Base-by-base conservation (phyloP, 2,329 filamentous ascomycete species). In the Penicillium sp. region DNA sequence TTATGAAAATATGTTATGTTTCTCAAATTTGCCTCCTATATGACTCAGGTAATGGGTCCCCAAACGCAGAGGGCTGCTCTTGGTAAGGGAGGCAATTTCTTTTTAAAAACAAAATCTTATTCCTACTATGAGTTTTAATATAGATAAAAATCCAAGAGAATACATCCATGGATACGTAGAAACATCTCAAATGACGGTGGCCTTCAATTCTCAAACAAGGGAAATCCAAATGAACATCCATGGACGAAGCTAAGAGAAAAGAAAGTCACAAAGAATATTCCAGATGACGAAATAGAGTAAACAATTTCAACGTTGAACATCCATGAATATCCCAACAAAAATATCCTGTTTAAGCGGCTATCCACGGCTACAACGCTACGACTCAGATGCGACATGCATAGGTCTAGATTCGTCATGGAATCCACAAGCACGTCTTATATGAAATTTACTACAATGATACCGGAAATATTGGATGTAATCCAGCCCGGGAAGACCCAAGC, bases 401-500 rank as follows among this genome's bases (percentile, higher is more conserved):
- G 19, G 31, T 14, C 38, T n/a, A 19, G 25, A 42, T 42, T 35
- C 41, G 41, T 22, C 41, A 46, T 45, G 31, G 40, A 45, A 36
- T 10, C 36, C 4, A 31, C 22, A 7, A 50, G 31, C 25, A 54
- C 26, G n/a, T 42, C 9, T 48, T 42, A 19, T 40, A 41, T 28
- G 17, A 28, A 36, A 41, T 38, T 1, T 38, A 55, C 37, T 43
- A 50, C 37, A 40, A 31, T 26, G 30, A 19, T 38, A 38, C 16
- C 2, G 12, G 11, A 22, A 40, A 22, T 41, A 35, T 16, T 26
- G 16, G 40, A 38, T 14, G 26, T 43, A 17, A 45, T 55, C 38
- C 38, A 51, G 47, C 47, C 12, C 14, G 46, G 52, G 35, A 35
- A 42, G 12, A 26, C 41, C 53, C 35, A 33, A 16, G 41, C 53